Evolutionary conservation across 2,329 filamentous ascomycete species (phyloP), one percentile per base, ranked within the genome.

Genomic region (Thielaviopsis ethacetica): DNA sequence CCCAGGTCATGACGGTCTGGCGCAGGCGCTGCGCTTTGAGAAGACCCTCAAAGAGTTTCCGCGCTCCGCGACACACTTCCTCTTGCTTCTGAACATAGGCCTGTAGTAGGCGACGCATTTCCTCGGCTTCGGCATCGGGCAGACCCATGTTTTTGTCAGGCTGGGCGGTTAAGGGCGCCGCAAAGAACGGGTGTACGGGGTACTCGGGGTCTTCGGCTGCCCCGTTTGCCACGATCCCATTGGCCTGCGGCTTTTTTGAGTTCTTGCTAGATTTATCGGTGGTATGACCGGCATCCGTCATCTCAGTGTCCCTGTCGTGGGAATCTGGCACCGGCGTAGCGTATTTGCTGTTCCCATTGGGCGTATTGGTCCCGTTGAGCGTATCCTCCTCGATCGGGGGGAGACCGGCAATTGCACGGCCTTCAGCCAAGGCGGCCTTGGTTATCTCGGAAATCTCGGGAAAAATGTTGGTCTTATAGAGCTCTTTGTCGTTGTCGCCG

Each of bases 81-180:
- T 93, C 88, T 67, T 93, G 88, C 69, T 91, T 91, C 66, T 91
- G 88, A 26, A 91, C 82, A 67, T 88, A 91, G 12, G 88, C 73
- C 63, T 88, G 79, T 54, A 93, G 75, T 19, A 90, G 71, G 60
- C 84, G 79, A 61, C 88, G 82, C 51, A 88, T 83, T 61, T 93
- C 86, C 63, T 91, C 86, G 1, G 88, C 88, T 71, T 93, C 88
- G 26, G 75, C 71, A 19, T 82, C 76, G 0, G 87, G 86, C 2
- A 94, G 77, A 1, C 85, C 85, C 47, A 87, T 73, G 67, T 90
- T 82, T 59, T 83, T 77, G 67, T 91, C 84, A 1, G 84, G 78
- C 58, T 78, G 76, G 24, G 81, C 79, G 34, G 79, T 73, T 26
- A 72, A 67, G 0, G 88, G 85, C 41, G 84, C 79, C 51, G 82